These are phyloP conservation scores for Boletus semigastroideus DNA, from an alignment of 1,284 basidiomycete species.

Conservation along the genomic window DNA sequence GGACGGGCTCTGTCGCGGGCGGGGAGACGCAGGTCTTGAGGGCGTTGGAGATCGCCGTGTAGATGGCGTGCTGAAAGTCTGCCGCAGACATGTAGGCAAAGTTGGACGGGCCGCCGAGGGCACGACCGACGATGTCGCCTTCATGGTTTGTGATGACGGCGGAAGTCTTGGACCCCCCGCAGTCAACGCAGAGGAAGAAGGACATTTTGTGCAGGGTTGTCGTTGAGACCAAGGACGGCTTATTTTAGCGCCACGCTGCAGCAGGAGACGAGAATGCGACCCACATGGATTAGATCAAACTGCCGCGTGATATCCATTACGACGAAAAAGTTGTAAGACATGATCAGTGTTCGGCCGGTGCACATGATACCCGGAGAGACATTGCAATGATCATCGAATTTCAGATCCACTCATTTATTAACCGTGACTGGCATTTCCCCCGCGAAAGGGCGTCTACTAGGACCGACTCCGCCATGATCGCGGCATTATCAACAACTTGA, in stretches of 20 bases:
- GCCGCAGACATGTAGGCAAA: conserved; percentile 58
- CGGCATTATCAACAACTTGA: no score
- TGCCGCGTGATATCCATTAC: no score
- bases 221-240: not conserved
- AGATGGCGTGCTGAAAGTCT: conserved; percentile 50
- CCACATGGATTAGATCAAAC: no score
- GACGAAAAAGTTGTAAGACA: no score
- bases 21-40: conserved; percentile 45
- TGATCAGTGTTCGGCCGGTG: no score
- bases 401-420: no score
- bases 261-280: no score
- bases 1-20: conserved; percentile 36
- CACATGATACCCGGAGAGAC: no score
- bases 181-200: conserved; percentile 76
- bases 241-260: not conserved
- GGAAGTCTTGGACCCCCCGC: conserved; percentile 80
- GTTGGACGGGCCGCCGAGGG: conserved; percentile 65
- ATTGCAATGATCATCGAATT: no score
- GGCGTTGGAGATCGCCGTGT: conserved; percentile 47
- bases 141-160: conserved; percentile 58
- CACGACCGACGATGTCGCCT: conserved; percentile 62
- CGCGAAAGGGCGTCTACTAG: no score
- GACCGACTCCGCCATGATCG: no score
- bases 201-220: conserved; percentile 41
- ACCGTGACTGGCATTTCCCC: no score